A percentile compares a stretch with the other conserved stretches of the same genome.
Evolutionary conservation across 1,284 basidiomycete species (phyloP).

Genomic region (Ustilago sp.): DNA sequence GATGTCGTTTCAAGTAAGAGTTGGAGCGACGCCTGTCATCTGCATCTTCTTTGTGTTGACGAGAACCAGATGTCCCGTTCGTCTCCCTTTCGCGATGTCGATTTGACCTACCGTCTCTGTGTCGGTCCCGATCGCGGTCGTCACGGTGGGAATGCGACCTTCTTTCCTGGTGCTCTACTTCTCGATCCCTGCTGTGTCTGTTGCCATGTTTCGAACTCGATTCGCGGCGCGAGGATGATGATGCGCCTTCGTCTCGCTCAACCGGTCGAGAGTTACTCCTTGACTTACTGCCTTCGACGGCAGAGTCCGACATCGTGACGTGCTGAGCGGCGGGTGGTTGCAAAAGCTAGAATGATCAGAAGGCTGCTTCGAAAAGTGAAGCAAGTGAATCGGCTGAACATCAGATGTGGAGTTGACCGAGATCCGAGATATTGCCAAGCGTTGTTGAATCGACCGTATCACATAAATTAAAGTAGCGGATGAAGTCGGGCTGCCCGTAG

Average conservation of each 20-base stretch:
- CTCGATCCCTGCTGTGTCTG: constrained; percentile 12
- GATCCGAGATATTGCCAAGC: background rate
- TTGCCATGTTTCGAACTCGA: constrained; percentile 16
- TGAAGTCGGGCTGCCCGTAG: background rate
- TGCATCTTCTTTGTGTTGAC: constrained; percentile 1
- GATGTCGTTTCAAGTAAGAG: constrained; percentile 15
- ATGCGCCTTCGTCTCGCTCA: background rate
- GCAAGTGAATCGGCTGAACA: background rate
- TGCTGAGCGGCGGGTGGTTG: background rate
- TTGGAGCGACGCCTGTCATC: constrained; percentile 3
- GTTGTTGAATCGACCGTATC: constrained; percentile 1
- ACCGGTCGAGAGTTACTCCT: background rate
- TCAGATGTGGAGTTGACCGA: constrained; percentile 6
- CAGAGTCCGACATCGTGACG: constrained; percentile 13
- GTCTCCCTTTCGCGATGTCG: background rate
- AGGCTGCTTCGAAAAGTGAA: background rate
- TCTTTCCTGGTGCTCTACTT: constrained; percentile 11
- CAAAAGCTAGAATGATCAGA: too few relatives aligned
- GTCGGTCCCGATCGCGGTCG: background rate
- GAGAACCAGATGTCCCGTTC: background rate
- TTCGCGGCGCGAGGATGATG: constrained; percentile 12
- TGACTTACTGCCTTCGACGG: constrained; percentile 1
- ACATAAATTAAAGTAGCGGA: constrained; percentile 1
- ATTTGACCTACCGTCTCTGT: background rate
- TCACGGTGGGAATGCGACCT: constrained; percentile 19